Evolutionary conservation across 352 stramenopile genomes (phyloP).

Genomic region (Thalassiosira oceanica): DNA sequence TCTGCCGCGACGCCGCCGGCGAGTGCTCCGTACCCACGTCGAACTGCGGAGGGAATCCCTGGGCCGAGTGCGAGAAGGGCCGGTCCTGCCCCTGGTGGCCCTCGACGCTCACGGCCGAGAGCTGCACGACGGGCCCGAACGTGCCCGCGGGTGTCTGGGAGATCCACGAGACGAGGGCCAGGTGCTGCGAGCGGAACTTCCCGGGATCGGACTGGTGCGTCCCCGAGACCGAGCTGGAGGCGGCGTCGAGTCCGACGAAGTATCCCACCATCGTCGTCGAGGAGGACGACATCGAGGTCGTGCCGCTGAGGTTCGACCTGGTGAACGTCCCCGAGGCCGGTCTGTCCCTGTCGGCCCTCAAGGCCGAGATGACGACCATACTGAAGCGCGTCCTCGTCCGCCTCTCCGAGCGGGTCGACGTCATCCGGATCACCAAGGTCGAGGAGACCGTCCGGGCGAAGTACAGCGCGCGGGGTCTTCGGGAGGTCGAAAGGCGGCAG

Average conservation of each 20-base stretch:
- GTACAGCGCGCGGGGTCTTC: neutral
- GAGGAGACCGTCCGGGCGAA: slow-evolving; percentile 25
- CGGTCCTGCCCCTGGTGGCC: slow-evolving; percentile 30
- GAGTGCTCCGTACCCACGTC: slow-evolving; percentile 2
- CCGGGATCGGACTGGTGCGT: slow-evolving; percentile 25
- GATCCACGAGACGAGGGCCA: slow-evolving; percentile 14
- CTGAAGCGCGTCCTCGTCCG: slow-evolving; percentile 26
- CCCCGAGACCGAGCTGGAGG: neutral
- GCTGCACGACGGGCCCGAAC: slow-evolving; percentile 12
- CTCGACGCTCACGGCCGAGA: slow-evolving; percentile 1
- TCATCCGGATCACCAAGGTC: slow-evolving; percentile 30
- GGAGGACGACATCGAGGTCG: slow-evolving; percentile 20
- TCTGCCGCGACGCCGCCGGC: slow-evolving; percentile 14
- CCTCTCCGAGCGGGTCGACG: slow-evolving; percentile 1
- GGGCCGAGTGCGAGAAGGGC: slow-evolving; percentile 7
- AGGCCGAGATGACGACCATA: slow-evolving; percentile 32
- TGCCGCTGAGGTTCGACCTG: slow-evolving; percentile 23
- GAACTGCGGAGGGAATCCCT: slow-evolving; percentile 11
- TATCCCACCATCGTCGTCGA: slow-evolving; percentile 28
- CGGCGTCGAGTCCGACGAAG: slow-evolving; percentile 25
- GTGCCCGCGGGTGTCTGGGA: slow-evolving; percentile 32
- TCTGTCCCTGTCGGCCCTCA: slow-evolving; percentile 19
- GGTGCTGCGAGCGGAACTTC: slow-evolving; percentile 34
- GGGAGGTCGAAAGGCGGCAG: neutral
- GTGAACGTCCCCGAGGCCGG: slow-evolving; percentile 10